Conservation (phyloP, 768 basidiomycete genomes). For the Auricularia sp. region DNA sequence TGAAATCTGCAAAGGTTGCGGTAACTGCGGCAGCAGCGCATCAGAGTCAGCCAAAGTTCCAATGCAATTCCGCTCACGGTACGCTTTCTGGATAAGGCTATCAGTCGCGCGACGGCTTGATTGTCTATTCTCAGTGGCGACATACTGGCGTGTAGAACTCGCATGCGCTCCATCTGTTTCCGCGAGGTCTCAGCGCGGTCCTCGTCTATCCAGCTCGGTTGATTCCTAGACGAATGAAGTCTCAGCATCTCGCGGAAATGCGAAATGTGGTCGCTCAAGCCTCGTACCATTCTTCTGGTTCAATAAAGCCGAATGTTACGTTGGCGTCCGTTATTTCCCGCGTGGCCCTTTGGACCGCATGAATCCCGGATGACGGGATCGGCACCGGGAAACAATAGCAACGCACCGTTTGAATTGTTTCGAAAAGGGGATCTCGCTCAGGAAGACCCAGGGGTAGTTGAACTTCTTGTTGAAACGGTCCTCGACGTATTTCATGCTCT, state of each 20-base stretch:
- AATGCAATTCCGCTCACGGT: background rate
- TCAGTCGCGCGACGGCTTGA: background rate
- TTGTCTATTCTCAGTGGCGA: slow-evolving; percentile 3
- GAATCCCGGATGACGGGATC: slow-evolving; percentile 1
- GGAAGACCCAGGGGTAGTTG: slow-evolving; percentile 78
- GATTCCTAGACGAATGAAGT: slow-evolving; percentile 14
- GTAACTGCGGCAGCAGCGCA: slow-evolving; percentile 23
- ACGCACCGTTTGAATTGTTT: slow-evolving; percentile 61
- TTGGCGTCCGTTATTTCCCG: slow-evolving; percentile 36
- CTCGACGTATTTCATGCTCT: slow-evolving; percentile 68
- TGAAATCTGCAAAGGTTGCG: slow-evolving; percentile 75
- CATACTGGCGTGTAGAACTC: slow-evolving; percentile 59
- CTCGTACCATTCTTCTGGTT: slow-evolving; percentile 46
- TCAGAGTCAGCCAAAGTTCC: background rate
- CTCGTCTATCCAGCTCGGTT: slow-evolving; percentile 68
- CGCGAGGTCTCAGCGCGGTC: slow-evolving; percentile 42
- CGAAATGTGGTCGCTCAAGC: background rate
- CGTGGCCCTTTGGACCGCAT: slow-evolving; percentile 24
- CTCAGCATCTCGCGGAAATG: background rate
- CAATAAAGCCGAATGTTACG: slow-evolving; percentile 54
- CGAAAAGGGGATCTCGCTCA: slow-evolving; percentile 76
- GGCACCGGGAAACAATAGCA: background rate
- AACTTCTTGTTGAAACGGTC: slow-evolving; percentile 75
- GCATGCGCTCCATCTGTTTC: slow-evolving; percentile 39
- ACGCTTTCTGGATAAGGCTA: slow-evolving; percentile 4